These are phyloP conservation scores for Fagus crenata DNA, from an alignment of 306 rosid genomes.

Conservation along the genomic window DNA sequence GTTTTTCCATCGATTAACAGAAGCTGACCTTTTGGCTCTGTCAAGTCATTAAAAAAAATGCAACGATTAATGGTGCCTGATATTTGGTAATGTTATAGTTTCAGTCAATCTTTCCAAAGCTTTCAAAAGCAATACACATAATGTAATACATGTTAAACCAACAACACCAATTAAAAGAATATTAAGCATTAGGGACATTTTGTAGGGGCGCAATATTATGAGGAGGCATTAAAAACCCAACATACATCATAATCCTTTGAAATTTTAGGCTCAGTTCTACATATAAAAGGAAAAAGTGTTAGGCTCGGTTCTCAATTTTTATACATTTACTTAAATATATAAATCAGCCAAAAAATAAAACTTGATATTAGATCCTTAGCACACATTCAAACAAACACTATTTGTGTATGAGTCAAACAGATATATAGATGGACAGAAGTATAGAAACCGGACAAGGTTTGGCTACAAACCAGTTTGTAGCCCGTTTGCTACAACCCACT, in stretches of 20 bases:
- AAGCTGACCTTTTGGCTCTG: conserved; percentile 98
- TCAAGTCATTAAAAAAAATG: conserved; percentile 26
- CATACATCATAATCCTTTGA: neutral
- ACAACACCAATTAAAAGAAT: neutral
- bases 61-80: neutral
- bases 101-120: neutral
- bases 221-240: neutral
- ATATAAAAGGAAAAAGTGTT: neutral
- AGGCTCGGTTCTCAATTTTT: neutral
- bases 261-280: neutral
- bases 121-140: neutral
- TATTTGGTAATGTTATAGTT: neutral
- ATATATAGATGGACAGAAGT: neutral
- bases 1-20: conserved; percentile 89
- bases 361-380: neutral
- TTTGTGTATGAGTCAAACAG: neutral
- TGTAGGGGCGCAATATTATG: neutral
- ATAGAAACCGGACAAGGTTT: neutral
- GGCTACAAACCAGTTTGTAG: no score
- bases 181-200: neutral
- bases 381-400: neutral
- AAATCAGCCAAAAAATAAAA: neutral
- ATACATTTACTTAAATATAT: neutral
- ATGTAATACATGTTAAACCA: neutral
- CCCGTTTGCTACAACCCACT: no score